Base-by-base conservation (phyloP, 2,329 filamentous ascomycete genomes). In the Acrocalymma vagum region DNA sequence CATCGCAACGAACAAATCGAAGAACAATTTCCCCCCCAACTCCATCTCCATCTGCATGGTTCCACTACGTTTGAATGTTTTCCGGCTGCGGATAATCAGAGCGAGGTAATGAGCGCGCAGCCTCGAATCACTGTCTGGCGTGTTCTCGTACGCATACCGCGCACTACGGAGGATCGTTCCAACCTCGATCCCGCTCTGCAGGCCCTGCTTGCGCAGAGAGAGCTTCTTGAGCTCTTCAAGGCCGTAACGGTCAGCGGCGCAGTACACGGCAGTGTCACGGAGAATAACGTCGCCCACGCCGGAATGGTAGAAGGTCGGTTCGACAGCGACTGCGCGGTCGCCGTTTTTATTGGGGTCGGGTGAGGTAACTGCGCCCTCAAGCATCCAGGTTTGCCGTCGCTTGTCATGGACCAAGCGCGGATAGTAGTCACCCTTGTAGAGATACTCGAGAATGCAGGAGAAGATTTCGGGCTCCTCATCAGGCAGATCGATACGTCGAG, bases 21-120 rank as follows among this genome's bases (percentile, higher is more conserved):
- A 97, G 82, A 94, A 96, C 77, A 96, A 81, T 81, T 92, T 92
- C 76, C 81, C 91, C 72, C 92, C 91, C 73, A 85, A 85, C 79
- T 96, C 90, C 92, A 97, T 96, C 79, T 96, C 92, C 78, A 88
- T 87, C 82, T 96, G 92, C 91, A 96, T 95, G 74, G 92, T 96
- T 75, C 92, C 92, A 78, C 91, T 96, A 76, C 88, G 86, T 86
- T 96, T 96, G 75, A 97, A 96, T 66, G 90, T 96, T 80, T 91
- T 91, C 73, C 93, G 90, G 81, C 89, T 93, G 78, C 92, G 87
- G 79, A 96, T 96, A 75, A 96, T 95, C 74, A 96, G 84, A 71
- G 92, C 90, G 72, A 97, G 86, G 80, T 96, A 96, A 79, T 96
- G 91, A 79, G 92, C 92, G 78, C 92, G 91, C 73, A 97, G 85